These are phyloP conservation scores for Thelephora terrestris DNA, from an alignment of 1,284 basidiomycete genomes.

Conservation along the genomic window DNA sequence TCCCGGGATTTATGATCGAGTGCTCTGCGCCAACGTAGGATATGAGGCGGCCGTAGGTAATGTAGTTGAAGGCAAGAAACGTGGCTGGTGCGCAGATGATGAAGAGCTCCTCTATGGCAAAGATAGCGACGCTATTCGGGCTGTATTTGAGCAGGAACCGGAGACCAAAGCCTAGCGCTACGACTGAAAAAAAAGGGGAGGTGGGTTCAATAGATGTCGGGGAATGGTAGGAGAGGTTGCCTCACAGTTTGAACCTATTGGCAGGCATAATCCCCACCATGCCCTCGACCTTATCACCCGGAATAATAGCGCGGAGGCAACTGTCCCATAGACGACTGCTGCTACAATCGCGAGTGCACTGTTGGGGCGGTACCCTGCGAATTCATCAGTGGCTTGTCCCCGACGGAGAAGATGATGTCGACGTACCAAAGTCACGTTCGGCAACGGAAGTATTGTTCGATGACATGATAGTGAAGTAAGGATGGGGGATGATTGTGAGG, in stretches of 20 bases:
- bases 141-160: constrained; percentile 38
- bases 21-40: constrained; percentile 37
- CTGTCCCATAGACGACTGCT: neutral
- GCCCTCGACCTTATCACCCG: neutral
- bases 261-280: neutral
- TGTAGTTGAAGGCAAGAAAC: constrained; percentile 68
- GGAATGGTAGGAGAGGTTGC: neutral
- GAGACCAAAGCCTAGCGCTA: constrained; percentile 39
- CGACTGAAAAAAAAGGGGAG: constrained; percentile 20
- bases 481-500: no score
- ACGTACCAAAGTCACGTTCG: no score
- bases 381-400: no score
- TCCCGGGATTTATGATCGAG: constrained; percentile 42
- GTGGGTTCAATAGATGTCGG: neutral
- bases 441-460: no score
- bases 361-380: neutral
- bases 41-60: constrained; percentile 55
- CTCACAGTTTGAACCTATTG: neutral
- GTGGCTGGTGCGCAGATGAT: constrained; percentile 69
- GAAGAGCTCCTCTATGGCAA: constrained; percentile 83
- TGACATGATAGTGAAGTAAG: no score
- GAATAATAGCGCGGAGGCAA: neutral
- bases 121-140: constrained; percentile 24
- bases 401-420: no score
- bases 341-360: neutral